phyloP scores from a whole-genome alignment of 2,329 filamentous ascomycete genomes.

The Aspergillus spinulosporus region DNA sequence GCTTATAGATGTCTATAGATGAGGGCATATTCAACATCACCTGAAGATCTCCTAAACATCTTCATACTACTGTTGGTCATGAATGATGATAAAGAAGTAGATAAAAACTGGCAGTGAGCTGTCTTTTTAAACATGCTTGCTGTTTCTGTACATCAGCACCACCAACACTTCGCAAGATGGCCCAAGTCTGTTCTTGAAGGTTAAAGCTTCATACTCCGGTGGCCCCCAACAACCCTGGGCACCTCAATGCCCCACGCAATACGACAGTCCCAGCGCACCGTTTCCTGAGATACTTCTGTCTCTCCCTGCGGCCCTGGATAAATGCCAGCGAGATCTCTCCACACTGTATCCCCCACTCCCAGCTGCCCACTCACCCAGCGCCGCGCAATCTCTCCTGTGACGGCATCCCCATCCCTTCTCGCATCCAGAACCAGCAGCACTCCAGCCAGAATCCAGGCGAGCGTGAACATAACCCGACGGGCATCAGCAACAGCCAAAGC shows the following conservation, averaged over 20 bases:
- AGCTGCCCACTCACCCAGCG: constrained; percentile 39
- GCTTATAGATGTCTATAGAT: no score
- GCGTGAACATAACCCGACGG: constrained; percentile 34
- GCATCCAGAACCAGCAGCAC: constrained; percentile 42
- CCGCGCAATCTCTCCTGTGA: constrained; percentile 37
- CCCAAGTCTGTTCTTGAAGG: no score
- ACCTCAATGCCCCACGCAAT: constrained; percentile 22
- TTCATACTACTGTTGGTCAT: no score
- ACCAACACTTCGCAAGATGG: no score
- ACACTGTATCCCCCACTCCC: constrained; percentile 17
- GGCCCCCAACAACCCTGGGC: constrained; percentile 6
- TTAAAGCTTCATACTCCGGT: constrained; percentile 14
- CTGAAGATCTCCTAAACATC: no score
- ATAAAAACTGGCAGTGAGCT: no score
- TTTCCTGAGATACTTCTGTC: constrained; percentile 11
- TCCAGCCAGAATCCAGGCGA: constrained; percentile 40
- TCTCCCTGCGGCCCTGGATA: not conserved
- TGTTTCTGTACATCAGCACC: no score
- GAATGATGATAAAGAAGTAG: no score
- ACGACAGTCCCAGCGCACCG: constrained; percentile 32
- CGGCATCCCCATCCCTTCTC: constrained; percentile 31
- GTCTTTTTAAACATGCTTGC: no score
- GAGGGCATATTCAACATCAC: no score
- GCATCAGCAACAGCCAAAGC: constrained; percentile 31
- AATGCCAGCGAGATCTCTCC: constrained; percentile 24